phyloP scores from a whole-genome alignment of 306 rosid species.

The Rosa persica region DNA sequence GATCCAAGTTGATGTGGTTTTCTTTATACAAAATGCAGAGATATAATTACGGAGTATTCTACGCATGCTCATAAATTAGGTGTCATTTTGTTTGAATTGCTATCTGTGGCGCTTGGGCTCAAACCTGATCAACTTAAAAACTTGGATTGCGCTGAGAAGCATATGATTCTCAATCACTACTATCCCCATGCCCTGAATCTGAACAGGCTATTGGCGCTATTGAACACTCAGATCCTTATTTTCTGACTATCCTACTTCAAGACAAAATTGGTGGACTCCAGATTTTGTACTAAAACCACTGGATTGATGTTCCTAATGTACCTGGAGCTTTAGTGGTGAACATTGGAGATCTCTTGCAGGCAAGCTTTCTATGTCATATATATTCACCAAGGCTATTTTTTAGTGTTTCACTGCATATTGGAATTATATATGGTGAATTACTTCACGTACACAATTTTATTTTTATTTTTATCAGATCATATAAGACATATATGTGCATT shows the following conservation, averaged over 20 bases:
- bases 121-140: constrained; percentile 17
- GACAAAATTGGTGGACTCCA: constrained; percentile 49
- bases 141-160: constrained; percentile 31
- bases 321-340: constrained; percentile 29
- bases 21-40: constrained; percentile 23
- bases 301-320: constrained; percentile 33
- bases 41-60: constrained; percentile 32
- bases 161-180: constrained; percentile 22
- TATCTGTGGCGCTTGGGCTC: constrained; percentile 39
- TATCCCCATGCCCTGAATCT: constrained; percentile 52
- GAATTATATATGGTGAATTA: too few relatives aligned
- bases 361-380: constrained; percentile 1
- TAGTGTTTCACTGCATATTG: too few relatives aligned
- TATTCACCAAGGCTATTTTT: too few relatives aligned
- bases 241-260: constrained; percentile 43
- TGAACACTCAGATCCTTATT: constrained; percentile 28
- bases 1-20: too few relatives aligned
- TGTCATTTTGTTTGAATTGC: constrained; percentile 18
- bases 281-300: constrained; percentile 16
- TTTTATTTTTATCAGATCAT: too few relatives aligned
- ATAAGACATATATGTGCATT: too few relatives aligned
- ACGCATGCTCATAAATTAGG: constrained; percentile 30
- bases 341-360: constrained; percentile 39
- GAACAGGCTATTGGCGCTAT: constrained; percentile 28
- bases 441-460: too few relatives aligned